Evolutionary conservation across 768 basidiomycete genomes (phyloP).

Genomic region (Suillus sp.): DNA sequence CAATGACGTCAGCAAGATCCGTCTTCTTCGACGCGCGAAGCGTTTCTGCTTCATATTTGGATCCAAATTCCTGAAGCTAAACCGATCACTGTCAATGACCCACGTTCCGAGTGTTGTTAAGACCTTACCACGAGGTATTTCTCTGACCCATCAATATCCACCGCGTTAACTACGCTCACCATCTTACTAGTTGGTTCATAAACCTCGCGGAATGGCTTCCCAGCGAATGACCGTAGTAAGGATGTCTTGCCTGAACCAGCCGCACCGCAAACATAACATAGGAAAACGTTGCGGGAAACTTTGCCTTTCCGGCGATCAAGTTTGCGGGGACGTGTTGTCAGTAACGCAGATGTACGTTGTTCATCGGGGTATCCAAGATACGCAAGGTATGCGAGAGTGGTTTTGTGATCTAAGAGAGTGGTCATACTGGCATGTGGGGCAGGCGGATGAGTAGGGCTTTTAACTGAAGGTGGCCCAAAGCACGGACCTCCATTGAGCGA

Average conservation of each 20-base stretch:
- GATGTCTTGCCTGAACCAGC: conserved; percentile 96
- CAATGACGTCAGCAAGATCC: conserved; percentile 90
- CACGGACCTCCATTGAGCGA: conserved; percentile 94
- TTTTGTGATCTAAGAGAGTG: conserved; percentile 90
- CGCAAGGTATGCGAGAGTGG: conserved; percentile 91
- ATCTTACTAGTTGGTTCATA: conserved; percentile 92
- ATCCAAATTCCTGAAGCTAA: conserved; percentile 96
- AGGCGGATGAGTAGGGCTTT: not conserved
- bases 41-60: conserved; percentile 90
- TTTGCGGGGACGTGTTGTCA: conserved; percentile 83
- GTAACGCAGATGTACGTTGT: conserved; percentile 79
- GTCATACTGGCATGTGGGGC: conserved; percentile 71
- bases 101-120: conserved; percentile 2
- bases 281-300: conserved; percentile 87
- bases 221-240: conserved; percentile 80
- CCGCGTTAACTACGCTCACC: conserved; percentile 91
- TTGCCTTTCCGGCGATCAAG: conserved; percentile 85
- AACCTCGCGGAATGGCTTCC: conserved; percentile 69
- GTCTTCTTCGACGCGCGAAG: conserved; percentile 88
- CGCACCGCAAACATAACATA: conserved; percentile 93
- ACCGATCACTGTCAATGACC: not conserved
- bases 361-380: conserved; percentile 89
- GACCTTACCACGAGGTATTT: conserved; percentile 90
- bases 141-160: conserved; percentile 92
- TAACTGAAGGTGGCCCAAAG: not conserved